Base-by-base conservation (phyloP, 2,329 filamentous ascomycete genomes). In the Fusarium falciforme region DNA sequence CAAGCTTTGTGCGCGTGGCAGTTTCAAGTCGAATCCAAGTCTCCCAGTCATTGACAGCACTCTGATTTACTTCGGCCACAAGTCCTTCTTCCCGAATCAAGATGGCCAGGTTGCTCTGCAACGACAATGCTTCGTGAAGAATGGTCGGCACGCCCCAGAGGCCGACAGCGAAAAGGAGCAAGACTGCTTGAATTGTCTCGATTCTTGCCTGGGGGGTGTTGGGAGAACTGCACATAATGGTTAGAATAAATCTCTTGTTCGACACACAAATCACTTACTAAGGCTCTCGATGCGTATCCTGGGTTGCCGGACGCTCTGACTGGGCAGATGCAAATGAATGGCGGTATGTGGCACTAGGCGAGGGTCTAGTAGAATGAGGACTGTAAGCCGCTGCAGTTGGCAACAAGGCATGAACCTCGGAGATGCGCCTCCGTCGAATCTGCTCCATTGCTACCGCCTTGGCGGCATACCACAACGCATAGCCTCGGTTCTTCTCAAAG, bases 161-260 rank as follows among this genome's bases (percentile, higher is more conserved):
- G 0, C 89, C 89, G 10, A 90, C 86, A 0, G 88, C 88, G 72
- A 91, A 90, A 6, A 91, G 85, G 1, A 93, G 79, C 0, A 93
- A 81, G 2, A 93, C 84, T 5, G 90, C 88, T 75, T 93, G 91
- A 4, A 92, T 91, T 0, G 90, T 93, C 78, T 93, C 90, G 52
- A 93, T 84, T 0, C 89, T 84, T 4, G 89, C 86, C 75, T 89
- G 88, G 0, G 88, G 88, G 0, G 88, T 90, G 66, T 90, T 92
- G 1, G 88, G 86, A 14, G 88, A 89, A 76, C 89, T 90, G 35
- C 25, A 11, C 6, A 29, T 6, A 17, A 6, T 12, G 22, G 31
- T 77, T 52, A 77, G 64, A 38, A 29, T 29, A n/a, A 3, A 16
- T 31, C 8, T 47, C 2, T 27, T 14, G 20, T 4, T 16, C 49